phyloP scores from a whole-genome alignment of 2,329 filamentous ascomycete species.

The Drechmeria coniospora region DNA sequence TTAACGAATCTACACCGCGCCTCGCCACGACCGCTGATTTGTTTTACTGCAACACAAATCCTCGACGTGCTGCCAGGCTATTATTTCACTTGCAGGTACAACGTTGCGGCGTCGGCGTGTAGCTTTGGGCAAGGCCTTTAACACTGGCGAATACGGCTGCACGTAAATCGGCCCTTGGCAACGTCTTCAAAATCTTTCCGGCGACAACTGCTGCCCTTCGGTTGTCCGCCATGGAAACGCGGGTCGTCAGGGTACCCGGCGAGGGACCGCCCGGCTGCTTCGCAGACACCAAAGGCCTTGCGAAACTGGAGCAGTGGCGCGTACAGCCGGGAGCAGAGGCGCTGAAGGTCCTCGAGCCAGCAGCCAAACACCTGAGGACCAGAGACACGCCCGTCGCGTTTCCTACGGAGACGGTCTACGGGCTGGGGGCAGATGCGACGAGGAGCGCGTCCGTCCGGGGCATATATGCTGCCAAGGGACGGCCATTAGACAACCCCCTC shows the following conservation, averaged over 20 bases:
- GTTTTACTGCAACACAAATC: too few relatives aligned
- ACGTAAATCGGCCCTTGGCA: too few relatives aligned
- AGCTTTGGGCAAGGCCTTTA: too few relatives aligned
- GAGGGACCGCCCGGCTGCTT: constrained; percentile 20
- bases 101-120: too few relatives aligned
- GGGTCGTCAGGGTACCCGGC: constrained; percentile 19
- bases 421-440: constrained; percentile 89
- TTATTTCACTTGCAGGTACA: too few relatives aligned
- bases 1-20: too few relatives aligned
- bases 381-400: constrained; percentile 75
- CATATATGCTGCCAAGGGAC: constrained; percentile 84
- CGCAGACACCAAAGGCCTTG: constrained; percentile 11
- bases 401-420: constrained; percentile 95
- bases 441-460: constrained; percentile 67
- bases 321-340: constrained; percentile 16
- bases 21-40: too few relatives aligned
- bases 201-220: too few relatives aligned
- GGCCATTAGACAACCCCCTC: constrained; percentile 86
- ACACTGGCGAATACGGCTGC: too few relatives aligned
- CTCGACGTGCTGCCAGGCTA: too few relatives aligned
- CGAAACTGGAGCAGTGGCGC: constrained; percentile 27
- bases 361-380: constrained; percentile 48
- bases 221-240: constrained; percentile 25
- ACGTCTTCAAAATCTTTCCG: too few relatives aligned
- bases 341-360: constrained; percentile 36